phyloP scores from a whole-genome alignment of 2,329 filamentous ascomycete species.

The Ophiocordyceps australis region DNA sequence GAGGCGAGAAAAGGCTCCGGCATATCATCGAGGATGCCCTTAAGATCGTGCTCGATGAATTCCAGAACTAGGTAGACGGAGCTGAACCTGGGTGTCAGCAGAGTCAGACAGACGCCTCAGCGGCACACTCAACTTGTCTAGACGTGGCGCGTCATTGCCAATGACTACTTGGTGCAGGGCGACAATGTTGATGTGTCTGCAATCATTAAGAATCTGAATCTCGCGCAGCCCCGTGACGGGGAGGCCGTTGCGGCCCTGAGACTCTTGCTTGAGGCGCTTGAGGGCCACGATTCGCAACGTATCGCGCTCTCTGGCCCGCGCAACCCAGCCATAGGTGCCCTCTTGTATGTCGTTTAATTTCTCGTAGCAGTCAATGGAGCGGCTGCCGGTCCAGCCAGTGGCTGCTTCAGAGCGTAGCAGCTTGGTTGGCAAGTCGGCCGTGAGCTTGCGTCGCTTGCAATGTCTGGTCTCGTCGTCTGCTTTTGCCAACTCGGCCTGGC shows the following conservation, averaged over 20 bases:
- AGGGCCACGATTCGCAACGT: conserved; percentile 75
- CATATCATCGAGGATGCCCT: conserved; percentile 86
- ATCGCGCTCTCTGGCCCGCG: conserved; percentile 54
- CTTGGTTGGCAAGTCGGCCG: conserved; percentile 29
- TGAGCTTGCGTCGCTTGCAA: conserved; percentile 43
- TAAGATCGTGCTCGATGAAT: conserved; percentile 93
- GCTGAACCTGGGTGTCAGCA: conserved; percentile 19
- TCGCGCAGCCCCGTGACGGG: conserved; percentile 86
- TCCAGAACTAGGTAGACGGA: conserved; percentile 84
- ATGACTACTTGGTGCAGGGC: conserved; percentile 69
- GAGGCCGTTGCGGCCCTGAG: conserved; percentile 53
- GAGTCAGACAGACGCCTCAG: neutral
- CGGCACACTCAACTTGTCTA: conserved; percentile 27
- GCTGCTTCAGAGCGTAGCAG: conserved; percentile 55
- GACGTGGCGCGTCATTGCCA: conserved; percentile 36
- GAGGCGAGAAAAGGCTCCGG: conserved; percentile 81
- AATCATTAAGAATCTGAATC: conserved; percentile 77
- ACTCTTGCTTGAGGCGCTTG: conserved; percentile 84
- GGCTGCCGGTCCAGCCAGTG: conserved; percentile 49
- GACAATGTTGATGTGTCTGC: conserved; percentile 69
- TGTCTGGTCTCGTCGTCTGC: conserved; percentile 21
- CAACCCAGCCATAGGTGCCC: conserved; percentile 90
- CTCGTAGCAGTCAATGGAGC: conserved; percentile 76
- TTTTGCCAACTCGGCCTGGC: conserved; percentile 33
- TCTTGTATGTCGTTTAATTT: conserved; percentile 95